Percentiles rank a stretch among this genome's conserved stretches.
Conservation (phyloP, 2,329 filamentous ascomycete species). For the Orbilia ellipsospora region DNA sequence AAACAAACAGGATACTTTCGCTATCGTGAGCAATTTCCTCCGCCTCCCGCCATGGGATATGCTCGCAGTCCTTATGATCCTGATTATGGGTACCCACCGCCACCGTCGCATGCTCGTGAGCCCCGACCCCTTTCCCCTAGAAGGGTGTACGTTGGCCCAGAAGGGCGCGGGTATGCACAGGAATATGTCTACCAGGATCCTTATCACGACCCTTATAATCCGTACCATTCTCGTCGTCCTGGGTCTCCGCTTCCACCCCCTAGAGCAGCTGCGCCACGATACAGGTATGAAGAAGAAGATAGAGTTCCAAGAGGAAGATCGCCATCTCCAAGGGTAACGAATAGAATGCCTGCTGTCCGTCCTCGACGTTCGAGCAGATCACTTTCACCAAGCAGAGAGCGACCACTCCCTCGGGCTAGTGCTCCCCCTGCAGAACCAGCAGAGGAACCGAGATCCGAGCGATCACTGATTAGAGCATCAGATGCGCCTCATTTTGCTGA, state of each 20-base stretch:
- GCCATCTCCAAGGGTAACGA: constrained; percentile 28
- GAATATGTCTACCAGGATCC: constrained; percentile 50
- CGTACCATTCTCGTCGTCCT: constrained; percentile 30
- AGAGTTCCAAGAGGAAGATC: constrained; percentile 38
- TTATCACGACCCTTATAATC: constrained; percentile 48
- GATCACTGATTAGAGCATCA: constrained; percentile 31
- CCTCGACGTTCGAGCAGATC: constrained; percentile 49
- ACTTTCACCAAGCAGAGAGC: constrained; percentile 34
- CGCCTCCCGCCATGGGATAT: constrained; percentile 39
- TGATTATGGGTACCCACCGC: constrained; percentile 29
- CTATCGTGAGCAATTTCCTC: constrained; percentile 44
- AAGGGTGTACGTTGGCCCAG: constrained; percentile 36
- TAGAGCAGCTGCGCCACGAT: constrained; percentile 13
- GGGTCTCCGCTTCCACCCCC: constrained; percentile 22
- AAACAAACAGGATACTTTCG: constrained; percentile 41
- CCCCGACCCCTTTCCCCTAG: constrained; percentile 36
- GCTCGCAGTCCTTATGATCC: constrained; percentile 44
- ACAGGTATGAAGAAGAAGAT: constrained; percentile 51
- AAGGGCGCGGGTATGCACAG: constrained; percentile 43
- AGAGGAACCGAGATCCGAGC: constrained; percentile 35
- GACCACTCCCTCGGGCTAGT: constrained; percentile 26
- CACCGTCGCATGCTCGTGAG: constrained; percentile 26
- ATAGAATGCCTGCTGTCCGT: constrained; percentile 32
- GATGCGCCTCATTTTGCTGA: constrained; percentile 47
- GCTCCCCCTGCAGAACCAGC: constrained; percentile 21